These are phyloP conservation scores for Colletotrichum chlorophyti DNA, from an alignment of 2,329 filamentous ascomycete species.

Conservation along the genomic window DNA sequence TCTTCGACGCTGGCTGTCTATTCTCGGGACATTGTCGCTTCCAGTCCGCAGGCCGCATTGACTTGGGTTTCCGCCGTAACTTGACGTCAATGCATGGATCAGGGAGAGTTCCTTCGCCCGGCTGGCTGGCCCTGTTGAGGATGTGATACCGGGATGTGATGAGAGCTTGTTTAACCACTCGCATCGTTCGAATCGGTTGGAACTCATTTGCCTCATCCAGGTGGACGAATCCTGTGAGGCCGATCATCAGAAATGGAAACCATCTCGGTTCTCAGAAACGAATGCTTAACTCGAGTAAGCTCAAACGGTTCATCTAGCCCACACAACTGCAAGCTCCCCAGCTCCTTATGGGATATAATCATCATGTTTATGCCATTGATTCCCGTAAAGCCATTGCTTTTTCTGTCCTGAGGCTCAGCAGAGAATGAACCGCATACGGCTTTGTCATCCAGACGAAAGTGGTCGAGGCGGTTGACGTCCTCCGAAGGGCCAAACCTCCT, in stretches of 20 bases:
- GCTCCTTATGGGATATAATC: no score
- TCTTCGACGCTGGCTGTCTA: neutral
- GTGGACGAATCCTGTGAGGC: neutral
- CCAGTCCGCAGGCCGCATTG: conserved; percentile 19
- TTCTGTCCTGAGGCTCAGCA: neutral
- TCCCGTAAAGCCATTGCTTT: neutral
- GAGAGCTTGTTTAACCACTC: conserved; percentile 11
- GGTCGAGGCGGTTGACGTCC: neutral
- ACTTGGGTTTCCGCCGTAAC: conserved; percentile 8
- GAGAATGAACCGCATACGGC: no score
- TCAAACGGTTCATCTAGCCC: no score
- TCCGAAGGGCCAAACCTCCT: conserved; percentile 8
- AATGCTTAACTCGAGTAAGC: conserved; percentile 11
- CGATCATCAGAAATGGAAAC: neutral
- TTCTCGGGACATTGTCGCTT: conserved; percentile 10
- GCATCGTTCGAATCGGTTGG: conserved; percentile 18
- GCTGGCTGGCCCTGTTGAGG: neutral
- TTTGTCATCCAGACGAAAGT: neutral
- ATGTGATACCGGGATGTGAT: neutral
- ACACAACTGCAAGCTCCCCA: neutral
- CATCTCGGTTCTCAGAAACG: neutral
- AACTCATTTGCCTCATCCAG: neutral
- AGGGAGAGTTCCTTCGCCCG: conserved; percentile 7
- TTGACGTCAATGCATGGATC: conserved; percentile 28
- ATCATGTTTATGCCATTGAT: no score